Base-by-base conservation (phyloP, 805 yeast species). In the Wickerhamomyces xylosicus region DNA sequence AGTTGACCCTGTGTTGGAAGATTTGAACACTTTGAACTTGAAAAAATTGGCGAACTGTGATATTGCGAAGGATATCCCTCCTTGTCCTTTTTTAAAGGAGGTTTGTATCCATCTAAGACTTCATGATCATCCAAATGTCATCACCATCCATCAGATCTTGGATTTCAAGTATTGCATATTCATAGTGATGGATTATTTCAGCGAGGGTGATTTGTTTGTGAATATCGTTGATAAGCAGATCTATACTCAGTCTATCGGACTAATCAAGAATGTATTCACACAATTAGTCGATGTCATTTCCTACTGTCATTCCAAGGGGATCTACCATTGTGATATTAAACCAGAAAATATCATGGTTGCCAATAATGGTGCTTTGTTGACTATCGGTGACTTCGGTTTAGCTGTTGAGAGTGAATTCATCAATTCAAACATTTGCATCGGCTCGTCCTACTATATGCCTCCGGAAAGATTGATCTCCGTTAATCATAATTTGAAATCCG, bases 321-420 rank as follows among this genome's bases (percentile, higher is more conserved):
- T 90, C 29, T 90, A 79, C 57, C 97, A 89, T 57, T 84, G 97
- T 55, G 97, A 89, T 61, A 75, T 89, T 47, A 92, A 92, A 64
- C 98, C 98, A 5, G 97, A 92, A 58, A 92, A 92, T 63, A 74
- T 92, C 41, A 65, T 92, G 52, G 77, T 87, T 37, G 69, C 74
- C 11, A 58, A 59, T 53, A 67, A 72, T 49, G 85, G 77, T 42
- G 56, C 68, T 39, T 69, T 63, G 40, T 64, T 81, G 41, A 72
- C 70, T 46, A 66, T 79, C 44, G 90, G 94, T 29, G 98, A 90
- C 62, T 90, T 92, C 60, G 97, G 97, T 4, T 67, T 90, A 18
- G 87, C 96, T 18, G 74, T 90, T 42, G 70, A 72, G 36, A 69
- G 72, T 10, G 62, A 67, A 32, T 60, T 53, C 41, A 69, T 82